These are phyloP conservation scores for Ogataea glucozyma DNA, from an alignment of 805 yeast genomes.

Conservation along the genomic window DNA sequence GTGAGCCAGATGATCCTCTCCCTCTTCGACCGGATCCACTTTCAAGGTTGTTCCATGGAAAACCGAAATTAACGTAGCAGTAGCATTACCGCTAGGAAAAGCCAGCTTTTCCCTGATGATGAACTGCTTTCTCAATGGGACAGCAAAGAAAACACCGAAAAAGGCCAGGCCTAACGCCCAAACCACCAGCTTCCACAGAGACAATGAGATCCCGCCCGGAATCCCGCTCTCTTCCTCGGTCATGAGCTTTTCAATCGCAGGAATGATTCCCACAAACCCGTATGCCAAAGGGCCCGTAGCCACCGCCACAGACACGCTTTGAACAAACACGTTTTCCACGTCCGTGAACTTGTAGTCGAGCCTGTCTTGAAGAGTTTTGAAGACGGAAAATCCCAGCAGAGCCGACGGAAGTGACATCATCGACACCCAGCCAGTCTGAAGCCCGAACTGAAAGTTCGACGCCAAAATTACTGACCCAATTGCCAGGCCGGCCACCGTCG, in stretches of 20 bases:
- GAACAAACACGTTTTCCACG: conserved; percentile 92
- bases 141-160: conserved; percentile 94
- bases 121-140: conserved; percentile 83
- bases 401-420: conserved; percentile 99
- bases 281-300: conserved; percentile 97
- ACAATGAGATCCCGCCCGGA: conserved; percentile 38
- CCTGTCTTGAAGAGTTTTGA: conserved; percentile 51
- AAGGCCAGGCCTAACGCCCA: conserved; percentile 91
- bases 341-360: conserved; percentile 61
- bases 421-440: conserved; percentile 98
- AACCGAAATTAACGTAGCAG: conserved; percentile 89
- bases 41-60: conserved; percentile 68
- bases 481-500: conserved; percentile 70
- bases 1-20: too few species aligned
- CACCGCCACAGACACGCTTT: conserved; percentile 92
- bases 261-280: conserved; percentile 93
- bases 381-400: conserved; percentile 78
- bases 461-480: conserved; percentile 88
- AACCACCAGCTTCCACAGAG: conserved; percentile 55
- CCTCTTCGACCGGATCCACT: conserved; percentile 27
- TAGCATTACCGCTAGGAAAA: conserved; percentile 95
- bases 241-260: conserved; percentile 90
- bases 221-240: conserved; percentile 77
- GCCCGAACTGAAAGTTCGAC: conserved; percentile 93
- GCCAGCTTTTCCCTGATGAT: conserved; percentile 84